Conservation (phyloP, 148 eudicot genomes). For the Rhododendron kiyosumense region DNA sequence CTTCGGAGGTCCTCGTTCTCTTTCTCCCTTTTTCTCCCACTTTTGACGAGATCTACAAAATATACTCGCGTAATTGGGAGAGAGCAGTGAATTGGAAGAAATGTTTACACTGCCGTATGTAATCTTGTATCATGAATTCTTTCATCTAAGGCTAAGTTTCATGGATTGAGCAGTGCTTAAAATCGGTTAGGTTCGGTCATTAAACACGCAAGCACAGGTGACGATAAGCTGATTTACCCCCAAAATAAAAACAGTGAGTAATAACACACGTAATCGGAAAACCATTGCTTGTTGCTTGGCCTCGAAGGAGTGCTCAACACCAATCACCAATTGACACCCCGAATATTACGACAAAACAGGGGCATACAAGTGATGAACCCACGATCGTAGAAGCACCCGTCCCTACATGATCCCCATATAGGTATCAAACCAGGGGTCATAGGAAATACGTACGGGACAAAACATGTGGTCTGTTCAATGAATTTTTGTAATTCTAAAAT, state of each 20-base stretch:
- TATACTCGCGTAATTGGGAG: neutral
- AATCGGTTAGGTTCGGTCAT: neutral
- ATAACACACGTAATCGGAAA: neutral
- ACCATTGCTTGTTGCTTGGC: neutral
- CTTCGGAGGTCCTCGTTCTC: neutral
- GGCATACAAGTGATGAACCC: neutral
- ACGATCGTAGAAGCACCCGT: neutral
- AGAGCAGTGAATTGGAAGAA: neutral
- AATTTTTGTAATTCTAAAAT: neutral
- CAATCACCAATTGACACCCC: neutral
- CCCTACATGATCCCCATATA: no score
- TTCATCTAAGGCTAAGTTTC: neutral
- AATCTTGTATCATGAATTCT: neutral
- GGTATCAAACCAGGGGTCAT: neutral
- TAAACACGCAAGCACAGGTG: neutral
- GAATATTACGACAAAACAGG: neutral
- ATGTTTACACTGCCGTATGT: neutral
- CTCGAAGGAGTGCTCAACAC: neutral
- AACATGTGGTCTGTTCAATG: neutral
- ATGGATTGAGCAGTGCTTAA: neutral
- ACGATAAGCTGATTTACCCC: neutral
- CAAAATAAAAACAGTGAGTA: neutral
- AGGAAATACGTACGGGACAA: neutral
- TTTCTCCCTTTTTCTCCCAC: neutral
- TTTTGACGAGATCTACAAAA: neutral